phyloP scores from a whole-genome alignment of 2,329 filamentous ascomycete genomes.

The Helicocarpus griseus region DNA sequence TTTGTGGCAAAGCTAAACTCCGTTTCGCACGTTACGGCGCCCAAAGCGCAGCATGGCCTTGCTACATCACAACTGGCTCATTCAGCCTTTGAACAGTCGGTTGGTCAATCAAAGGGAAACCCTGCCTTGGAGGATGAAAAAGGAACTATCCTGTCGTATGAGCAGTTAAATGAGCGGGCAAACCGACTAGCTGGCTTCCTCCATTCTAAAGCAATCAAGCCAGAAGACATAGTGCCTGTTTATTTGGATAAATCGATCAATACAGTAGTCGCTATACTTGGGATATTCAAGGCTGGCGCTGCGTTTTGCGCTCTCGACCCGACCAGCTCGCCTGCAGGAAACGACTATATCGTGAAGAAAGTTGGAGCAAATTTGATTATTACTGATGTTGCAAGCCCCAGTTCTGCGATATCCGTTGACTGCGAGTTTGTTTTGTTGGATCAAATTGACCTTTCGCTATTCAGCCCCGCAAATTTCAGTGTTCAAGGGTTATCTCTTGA shows the following conservation, averaged over 20 bases:
- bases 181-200: conserved; percentile 4
- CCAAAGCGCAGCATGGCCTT: background rate
- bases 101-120: background rate
- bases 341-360: conserved; percentile 52
- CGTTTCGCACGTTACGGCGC: background rate
- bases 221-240: conserved; percentile 15
- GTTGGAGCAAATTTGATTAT: conserved; percentile 44
- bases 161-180: conserved; percentile 3
- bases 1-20: background rate
- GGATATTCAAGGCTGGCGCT: conserved; percentile 58
- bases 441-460: background rate
- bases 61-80: background rate
- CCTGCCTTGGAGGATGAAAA: background rate
- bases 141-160: background rate
- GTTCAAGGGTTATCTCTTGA: conserved; percentile 19
- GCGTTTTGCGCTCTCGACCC: conserved; percentile 70
- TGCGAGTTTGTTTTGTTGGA: background rate
- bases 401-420: background rate
- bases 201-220: conserved; percentile 17
- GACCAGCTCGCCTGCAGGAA: conserved; percentile 52
- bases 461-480: background rate
- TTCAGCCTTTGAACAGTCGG: background rate
- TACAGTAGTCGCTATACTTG: conserved; percentile 18
- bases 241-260: conserved; percentile 20
- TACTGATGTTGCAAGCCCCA: conserved; percentile 10